Percentiles rank a stretch among this genome's conserved stretches.
phyloP scores from a whole-genome alignment of 2,329 filamentous ascomycete species.

The Beauveria brongniartii region DNA sequence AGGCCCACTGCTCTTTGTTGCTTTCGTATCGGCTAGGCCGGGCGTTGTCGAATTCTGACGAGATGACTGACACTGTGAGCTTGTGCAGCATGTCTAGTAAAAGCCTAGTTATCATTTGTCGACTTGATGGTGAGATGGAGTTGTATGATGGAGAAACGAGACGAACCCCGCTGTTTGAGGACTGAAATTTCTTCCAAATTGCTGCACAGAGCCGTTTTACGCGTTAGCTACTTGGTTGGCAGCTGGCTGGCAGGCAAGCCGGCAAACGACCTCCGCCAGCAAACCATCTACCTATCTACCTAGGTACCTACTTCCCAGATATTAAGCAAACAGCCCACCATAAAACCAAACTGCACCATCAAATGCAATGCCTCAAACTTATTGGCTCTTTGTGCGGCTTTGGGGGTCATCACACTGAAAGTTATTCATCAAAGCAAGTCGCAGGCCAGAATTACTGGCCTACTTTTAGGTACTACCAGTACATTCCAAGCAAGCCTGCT shows the following conservation, averaged over 20 bases:
- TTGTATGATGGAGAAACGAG: not conserved
- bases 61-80: not conserved
- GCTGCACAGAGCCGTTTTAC: not conserved
- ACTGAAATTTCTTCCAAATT: not conserved
- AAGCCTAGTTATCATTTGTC: not conserved
- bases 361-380: not conserved
- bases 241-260: not conserved
- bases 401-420: no score
- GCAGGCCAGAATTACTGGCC: no score
- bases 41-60: not conserved
- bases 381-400: no score
- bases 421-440: no score
- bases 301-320: no score
- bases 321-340: not conserved
- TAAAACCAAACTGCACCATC: no score
- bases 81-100: not conserved
- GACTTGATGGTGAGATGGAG: not conserved
- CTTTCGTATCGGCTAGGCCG: not conserved
- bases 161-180: not conserved
- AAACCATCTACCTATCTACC: no score
- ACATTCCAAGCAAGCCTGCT: not conserved
- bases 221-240: not conserved
- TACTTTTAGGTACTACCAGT: no score
- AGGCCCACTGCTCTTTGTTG: not conserved
- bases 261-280: not conserved